Evolutionary conservation across 805 yeast genomes (phyloP), one percentile per base, ranked within the genome.

Genomic region (Ogataea dorogensis): DNA sequence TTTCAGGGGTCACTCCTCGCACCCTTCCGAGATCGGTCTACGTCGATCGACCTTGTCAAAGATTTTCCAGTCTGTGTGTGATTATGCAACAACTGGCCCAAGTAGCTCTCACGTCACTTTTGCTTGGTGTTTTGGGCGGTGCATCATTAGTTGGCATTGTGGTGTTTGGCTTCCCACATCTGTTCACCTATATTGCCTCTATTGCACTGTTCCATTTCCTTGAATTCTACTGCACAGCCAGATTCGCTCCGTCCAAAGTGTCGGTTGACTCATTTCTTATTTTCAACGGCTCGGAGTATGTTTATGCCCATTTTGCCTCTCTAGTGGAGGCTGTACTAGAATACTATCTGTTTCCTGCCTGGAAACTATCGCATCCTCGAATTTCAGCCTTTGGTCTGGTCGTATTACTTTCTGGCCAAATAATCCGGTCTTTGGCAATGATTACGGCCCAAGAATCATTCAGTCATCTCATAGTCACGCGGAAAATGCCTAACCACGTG

Each of bases 381-480:
- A 17, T 24, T 50, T 66, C 33, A 3, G 33, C 36, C 0, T 0
- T 67, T 1, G 97, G 96, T 0, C 31, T 78, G 0, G 10, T 47
- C 0, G 17, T 81, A 1, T 51, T 77, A 0, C 16, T 76, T 0
- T 24, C 58, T 1, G 96, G 97, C 1, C 98, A 93, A 53, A 13
- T 50, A 0, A 52, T 77, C 4, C 70, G 98, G 35, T 71, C 91
- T 1, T 33, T 68, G 22, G 91, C 97, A 1, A 93, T 93, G 98
- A 70, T 74, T 42, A 82, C 89, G 0, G 96, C 97, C 0, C 86
- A 88, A 2, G 71, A 73, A 34, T 86, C 94, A 3, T 93, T 93
- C 63, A 82, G 86, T 33, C 99, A 93, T 59, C 61, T 79, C 27
- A 75, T 93, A 2, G 86, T 80, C 30, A 58, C 71, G 3, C 56